These are phyloP conservation scores for Eutrema yunnanense DNA, from an alignment of 345 rosid species.

Conservation along the genomic window DNA sequence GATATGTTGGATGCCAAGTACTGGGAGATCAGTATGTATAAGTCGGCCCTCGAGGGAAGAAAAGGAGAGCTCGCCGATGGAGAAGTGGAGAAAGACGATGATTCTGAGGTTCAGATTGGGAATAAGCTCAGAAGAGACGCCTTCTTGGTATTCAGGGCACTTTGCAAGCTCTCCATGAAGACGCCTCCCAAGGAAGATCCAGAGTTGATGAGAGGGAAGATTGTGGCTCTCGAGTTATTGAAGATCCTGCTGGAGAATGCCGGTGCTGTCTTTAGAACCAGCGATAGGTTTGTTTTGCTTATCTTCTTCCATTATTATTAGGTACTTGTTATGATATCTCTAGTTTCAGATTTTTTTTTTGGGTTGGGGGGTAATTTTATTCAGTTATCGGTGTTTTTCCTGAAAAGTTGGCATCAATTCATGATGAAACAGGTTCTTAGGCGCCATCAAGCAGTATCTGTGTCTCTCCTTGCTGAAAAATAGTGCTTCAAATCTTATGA, in stretches of 20 bases:
- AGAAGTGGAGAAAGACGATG: constrained; percentile 85
- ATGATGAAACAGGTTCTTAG: constrained; percentile 75
- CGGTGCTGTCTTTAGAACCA: constrained; percentile 96
- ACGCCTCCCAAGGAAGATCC: constrained; percentile 99
- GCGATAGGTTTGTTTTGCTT: constrained; percentile 66
- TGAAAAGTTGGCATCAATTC: constrained; percentile 11
- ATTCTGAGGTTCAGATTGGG: constrained; percentile 96
- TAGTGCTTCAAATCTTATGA: constrained; percentile 92
- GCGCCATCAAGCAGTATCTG: constrained; percentile 97
- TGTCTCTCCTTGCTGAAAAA: constrained; percentile 94
- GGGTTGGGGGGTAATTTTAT: background rate
- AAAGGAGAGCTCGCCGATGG: constrained; percentile 96
- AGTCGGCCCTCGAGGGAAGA: constrained; percentile 95
- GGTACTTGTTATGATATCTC: background rate
- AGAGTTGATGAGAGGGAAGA: constrained; percentile 90
- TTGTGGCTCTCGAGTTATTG: constrained; percentile 94
- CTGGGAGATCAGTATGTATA: constrained; percentile 99
- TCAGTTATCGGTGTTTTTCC: background rate
- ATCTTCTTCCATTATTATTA: constrained; percentile 5
- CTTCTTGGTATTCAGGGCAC: constrained; percentile 97
- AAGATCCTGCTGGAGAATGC: constrained; percentile 98
- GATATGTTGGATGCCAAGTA: constrained; percentile 99
- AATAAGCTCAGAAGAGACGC: constrained; percentile 98
- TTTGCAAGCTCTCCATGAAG: constrained; percentile 98
- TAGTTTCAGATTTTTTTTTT: background rate